Evolutionary conservation across 176 grass and related monocot genomes (phyloP), one percentile per base, ranked within the genome.

Genomic region (Thinopyrum elongatum): DNA sequence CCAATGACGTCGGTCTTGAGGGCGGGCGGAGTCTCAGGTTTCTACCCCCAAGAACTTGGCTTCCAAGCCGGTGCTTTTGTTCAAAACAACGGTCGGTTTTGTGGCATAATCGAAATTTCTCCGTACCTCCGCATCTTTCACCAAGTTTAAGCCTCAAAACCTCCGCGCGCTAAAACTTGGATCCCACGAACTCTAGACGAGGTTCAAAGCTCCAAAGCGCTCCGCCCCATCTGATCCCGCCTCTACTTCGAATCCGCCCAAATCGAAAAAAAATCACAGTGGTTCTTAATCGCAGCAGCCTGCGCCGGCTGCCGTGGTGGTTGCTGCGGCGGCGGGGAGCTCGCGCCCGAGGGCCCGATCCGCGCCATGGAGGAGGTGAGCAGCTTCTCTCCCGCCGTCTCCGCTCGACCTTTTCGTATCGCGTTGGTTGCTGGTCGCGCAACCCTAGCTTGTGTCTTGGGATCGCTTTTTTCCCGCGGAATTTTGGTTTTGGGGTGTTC

Each of bases 281-380:
- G 10, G 21, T 23, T 74, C 11, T 9, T 36, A 35, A 5, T 70
- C 1, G 67, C 4, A 38, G 10, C 70, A 16, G 10, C 22, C 5
- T 6, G 33, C 34, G 35, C 36, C 69, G 69, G 30, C 17, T 35
- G 66, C 66, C 25, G 23, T 63, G 8, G 64, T 30, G 14, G 64
- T 4, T 10, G 27, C 64, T 15, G 27, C 28, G 15, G 64, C 28
- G 64, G 69, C 36, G 36, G 36, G 39, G 5, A 72, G 68, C 68
- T 71, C 68, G 21, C 21, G 68, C 68, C 1, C 67, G 33, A 28
- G 14, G 63, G 63, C 12, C 25, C 63, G 27, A 65, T 65, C 63
- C 64, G 22, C 35, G 70, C 36, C 70, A 72, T 72, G 70, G 36
- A 72, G 12, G 70, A 42, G 70, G 70, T 72, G 70, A 72, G 70